phyloP scores from a whole-genome alignment of 495 filamentous ascomycete species.

The Diplogelasinospora grovesii region DNA sequence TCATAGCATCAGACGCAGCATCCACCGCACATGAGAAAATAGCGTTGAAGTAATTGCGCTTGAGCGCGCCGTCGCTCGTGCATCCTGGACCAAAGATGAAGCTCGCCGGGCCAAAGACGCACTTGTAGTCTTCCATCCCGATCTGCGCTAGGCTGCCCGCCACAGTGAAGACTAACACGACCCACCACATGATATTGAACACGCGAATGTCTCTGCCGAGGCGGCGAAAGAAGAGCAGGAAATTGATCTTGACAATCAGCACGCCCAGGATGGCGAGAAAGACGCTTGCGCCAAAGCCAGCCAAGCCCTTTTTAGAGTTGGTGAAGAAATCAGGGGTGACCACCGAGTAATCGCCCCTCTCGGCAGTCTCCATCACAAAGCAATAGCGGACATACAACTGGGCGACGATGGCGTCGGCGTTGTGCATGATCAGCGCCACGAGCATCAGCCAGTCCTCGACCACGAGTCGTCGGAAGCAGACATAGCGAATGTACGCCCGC shows the following conservation, averaged over 20 bases:
- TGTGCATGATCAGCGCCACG: conserved; percentile 4
- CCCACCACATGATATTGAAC: conserved; percentile 9
- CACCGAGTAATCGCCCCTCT: background rate
- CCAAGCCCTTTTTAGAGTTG: conserved; percentile 1
- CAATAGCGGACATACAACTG: conserved; percentile 7
- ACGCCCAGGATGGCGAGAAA: conserved; percentile 5
- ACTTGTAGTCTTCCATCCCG: conserved; percentile 4
- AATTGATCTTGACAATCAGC: conserved; percentile 8
- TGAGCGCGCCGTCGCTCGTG: background rate
- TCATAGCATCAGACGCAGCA: conserved; percentile 9
- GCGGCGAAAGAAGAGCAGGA: conserved; percentile 11
- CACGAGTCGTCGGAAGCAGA: conserved; percentile 10
- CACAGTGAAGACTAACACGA: conserved; percentile 5
- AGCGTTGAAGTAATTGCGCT: conserved; percentile 3
- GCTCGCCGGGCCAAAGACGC: conserved; percentile 4
- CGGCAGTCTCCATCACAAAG: conserved; percentile 8
- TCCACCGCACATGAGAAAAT: conserved; percentile 5
- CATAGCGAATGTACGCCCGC: conserved; percentile 11
- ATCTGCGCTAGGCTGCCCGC: conserved; percentile 1
- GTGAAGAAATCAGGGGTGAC: conserved; percentile 5
- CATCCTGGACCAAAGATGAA: conserved; percentile 6
- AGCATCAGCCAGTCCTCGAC: conserved; percentile 15
- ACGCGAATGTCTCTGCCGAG: conserved; percentile 1
- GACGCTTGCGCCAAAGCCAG: background rate
- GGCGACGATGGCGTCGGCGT: background rate